Evolutionary conservation across 2,329 filamentous ascomycete genomes (phyloP).

Genomic region (Curvularia hawaiiensis): DNA sequence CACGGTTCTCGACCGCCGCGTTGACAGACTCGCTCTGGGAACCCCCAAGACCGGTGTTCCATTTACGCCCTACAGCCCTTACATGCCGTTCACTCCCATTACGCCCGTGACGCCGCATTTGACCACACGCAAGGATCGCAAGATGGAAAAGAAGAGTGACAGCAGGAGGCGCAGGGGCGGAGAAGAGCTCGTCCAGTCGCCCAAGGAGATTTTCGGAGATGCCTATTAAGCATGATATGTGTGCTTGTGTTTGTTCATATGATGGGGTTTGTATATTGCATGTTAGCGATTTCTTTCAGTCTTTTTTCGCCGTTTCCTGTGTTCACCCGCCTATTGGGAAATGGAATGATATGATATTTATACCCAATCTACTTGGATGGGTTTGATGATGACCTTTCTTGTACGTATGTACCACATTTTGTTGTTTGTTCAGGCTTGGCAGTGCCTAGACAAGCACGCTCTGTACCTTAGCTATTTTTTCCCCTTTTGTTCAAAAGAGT

Average conservation of each 20-base stretch:
- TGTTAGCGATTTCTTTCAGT: background rate
- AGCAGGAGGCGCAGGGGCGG: constrained; percentile 56
- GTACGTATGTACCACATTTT: background rate
- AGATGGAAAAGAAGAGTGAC: constrained; percentile 68
- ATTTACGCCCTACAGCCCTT: constrained; percentile 77
- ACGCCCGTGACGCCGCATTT: constrained; percentile 78
- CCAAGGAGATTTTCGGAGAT: constrained; percentile 47
- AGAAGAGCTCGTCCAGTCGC: constrained; percentile 45
- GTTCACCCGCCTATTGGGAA: background rate
- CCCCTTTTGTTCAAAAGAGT: background rate
- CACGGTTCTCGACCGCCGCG: constrained; percentile 49
- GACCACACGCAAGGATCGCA: constrained; percentile 72
- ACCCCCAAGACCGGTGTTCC: constrained; percentile 63
- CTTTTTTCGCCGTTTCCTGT: background rate
- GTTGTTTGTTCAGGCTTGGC: background rate
- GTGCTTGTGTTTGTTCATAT: background rate
- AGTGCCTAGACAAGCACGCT: background rate
- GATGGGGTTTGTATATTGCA: background rate
- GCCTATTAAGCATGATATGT: constrained; percentile 30
- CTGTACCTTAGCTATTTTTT: background rate
- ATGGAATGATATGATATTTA: background rate
- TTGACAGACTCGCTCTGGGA: constrained; percentile 36
- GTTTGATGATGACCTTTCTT: background rate
- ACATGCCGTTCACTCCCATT: constrained; percentile 77
- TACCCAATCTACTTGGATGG: background rate